Conservation (phyloP, 305 asterid species). For the Rubia peregrina region DNA sequence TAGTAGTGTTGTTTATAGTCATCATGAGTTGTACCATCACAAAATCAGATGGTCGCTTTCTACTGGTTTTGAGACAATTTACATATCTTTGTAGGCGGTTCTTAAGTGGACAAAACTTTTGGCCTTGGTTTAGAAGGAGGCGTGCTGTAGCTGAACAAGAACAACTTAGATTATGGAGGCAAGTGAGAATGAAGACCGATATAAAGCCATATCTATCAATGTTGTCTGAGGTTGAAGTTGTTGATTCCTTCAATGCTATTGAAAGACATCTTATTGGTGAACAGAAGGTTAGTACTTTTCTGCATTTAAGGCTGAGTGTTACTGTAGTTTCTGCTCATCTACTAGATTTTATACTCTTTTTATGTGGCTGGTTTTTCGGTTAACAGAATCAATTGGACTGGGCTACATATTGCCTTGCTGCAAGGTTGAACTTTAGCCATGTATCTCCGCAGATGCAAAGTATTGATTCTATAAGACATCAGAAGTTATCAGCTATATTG, state of each 20-base stretch:
- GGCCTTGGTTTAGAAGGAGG: constrained; percentile 86
- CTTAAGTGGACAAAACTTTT: constrained; percentile 78
- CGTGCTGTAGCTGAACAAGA: constrained; percentile 95
- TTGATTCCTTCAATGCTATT: constrained; percentile 76
- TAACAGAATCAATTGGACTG: background rate
- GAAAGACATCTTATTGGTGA: constrained; percentile 79
- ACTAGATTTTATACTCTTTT: background rate
- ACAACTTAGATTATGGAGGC: constrained; percentile 78
- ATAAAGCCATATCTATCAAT: constrained; percentile 50
- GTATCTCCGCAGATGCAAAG: too few relatives aligned
- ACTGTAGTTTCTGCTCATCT: background rate
- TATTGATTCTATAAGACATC: background rate
- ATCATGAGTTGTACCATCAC: background rate
- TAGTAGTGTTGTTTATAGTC: background rate
- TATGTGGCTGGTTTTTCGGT: background rate
- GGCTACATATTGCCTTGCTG: background rate
- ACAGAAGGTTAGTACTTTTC: constrained; percentile 56
- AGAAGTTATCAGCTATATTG: background rate
- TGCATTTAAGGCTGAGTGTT: constrained; percentile 2
- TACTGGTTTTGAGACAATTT: constrained; percentile 9
- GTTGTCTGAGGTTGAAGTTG: constrained; percentile 84
- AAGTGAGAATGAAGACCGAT: constrained; percentile 70
- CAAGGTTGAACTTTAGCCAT: background rate
- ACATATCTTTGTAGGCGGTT: constrained; percentile 55
- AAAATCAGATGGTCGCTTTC: background rate